Conservation (phyloP, 1,139 yeast genomes). For the Yamadazyma friedrichii region DNA sequence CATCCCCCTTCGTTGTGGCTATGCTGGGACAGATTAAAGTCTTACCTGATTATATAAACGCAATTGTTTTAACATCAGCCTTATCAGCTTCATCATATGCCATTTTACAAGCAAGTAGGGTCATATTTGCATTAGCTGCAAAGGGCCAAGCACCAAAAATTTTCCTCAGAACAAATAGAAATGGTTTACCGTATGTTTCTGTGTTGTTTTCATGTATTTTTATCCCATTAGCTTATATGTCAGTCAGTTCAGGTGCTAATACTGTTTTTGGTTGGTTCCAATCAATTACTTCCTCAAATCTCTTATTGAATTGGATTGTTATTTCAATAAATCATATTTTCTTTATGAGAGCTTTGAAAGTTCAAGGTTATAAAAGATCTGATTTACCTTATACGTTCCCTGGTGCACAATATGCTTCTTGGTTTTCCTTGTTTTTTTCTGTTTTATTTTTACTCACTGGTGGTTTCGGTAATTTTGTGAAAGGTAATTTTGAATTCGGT, state of each 20-base stretch:
- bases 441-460: conserved; percentile 35
- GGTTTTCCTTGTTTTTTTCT: conserved; percentile 35
- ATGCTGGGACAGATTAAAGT: conserved; percentile 36
- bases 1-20: conserved; percentile 44
- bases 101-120: conserved; percentile 51
- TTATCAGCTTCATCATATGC: conserved; percentile 54
- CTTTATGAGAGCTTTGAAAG: conserved; percentile 37
- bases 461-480: conserved; percentile 38
- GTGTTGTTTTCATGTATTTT: conserved; percentile 41
- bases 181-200: conserved; percentile 40
- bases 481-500: conserved; percentile 32
- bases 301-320: conserved; percentile 42
- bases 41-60: conserved; percentile 51
- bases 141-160: conserved; percentile 40
- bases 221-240: conserved; percentile 59
- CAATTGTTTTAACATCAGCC: conserved; percentile 49
- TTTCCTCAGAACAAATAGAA: conserved; percentile 33
- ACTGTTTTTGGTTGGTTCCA: conserved; percentile 41
- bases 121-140: conserved; percentile 45
- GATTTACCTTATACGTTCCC: conserved; percentile 28
- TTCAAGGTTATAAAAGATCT: conserved; percentile 31
- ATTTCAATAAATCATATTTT: conserved; percentile 32
- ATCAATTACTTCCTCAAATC: conserved; percentile 37
- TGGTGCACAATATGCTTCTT: conserved; percentile 28
- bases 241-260: conserved; percentile 29